phyloP scores from a whole-genome alignment of 2,329 filamentous ascomycete genomes.

The Fusarium liriodendri region DNA sequence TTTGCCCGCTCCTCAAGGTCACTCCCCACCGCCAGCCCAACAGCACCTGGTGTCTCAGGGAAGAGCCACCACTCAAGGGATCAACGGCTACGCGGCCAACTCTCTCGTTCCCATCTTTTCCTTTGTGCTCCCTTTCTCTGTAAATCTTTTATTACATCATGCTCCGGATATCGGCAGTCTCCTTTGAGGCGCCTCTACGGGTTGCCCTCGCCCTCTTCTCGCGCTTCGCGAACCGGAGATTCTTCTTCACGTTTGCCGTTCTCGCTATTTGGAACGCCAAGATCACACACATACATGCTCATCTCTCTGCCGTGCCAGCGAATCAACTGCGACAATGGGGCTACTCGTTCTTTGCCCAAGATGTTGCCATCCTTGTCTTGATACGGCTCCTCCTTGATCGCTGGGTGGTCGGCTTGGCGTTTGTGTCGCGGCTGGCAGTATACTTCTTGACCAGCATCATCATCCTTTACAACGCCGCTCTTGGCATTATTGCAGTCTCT shows the following conservation, averaged over 20 bases:
- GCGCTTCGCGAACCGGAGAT: slow-evolving; percentile 44
- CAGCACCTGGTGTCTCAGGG: background rate
- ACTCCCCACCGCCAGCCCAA: background rate
- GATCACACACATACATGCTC: slow-evolving; percentile 46
- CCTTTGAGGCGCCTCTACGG: slow-evolving; percentile 4
- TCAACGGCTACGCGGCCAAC: background rate
- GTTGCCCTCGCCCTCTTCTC: slow-evolving; percentile 3
- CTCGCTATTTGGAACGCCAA: slow-evolving; percentile 48
- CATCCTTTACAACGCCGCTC: slow-evolving; percentile 25
- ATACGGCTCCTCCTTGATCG: slow-evolving; percentile 47
- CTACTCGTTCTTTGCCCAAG: slow-evolving; percentile 51
- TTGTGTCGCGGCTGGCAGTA: slow-evolving; percentile 16
- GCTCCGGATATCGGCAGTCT: background rate
- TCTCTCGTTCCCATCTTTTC: slow-evolving; percentile 58
- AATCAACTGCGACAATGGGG: slow-evolving; percentile 25
- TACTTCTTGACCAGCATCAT: slow-evolving; percentile 13
- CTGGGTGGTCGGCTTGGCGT: slow-evolving; percentile 29
- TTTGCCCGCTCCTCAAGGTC: background rate
- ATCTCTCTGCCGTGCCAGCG: slow-evolving; percentile 42
- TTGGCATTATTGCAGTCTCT: slow-evolving; percentile 35
- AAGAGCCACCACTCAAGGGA: background rate
- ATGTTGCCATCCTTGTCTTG: slow-evolving; percentile 45
- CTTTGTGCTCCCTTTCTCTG: slow-evolving; percentile 50
- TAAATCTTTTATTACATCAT: slow-evolving; percentile 11
- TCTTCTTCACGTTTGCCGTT: slow-evolving; percentile 48